Percentiles rank a stretch among this genome's conserved stretches.
Evolutionary conservation across 768 basidiomycete species (phyloP).

Genomic region (Auricularia sp.): DNA sequence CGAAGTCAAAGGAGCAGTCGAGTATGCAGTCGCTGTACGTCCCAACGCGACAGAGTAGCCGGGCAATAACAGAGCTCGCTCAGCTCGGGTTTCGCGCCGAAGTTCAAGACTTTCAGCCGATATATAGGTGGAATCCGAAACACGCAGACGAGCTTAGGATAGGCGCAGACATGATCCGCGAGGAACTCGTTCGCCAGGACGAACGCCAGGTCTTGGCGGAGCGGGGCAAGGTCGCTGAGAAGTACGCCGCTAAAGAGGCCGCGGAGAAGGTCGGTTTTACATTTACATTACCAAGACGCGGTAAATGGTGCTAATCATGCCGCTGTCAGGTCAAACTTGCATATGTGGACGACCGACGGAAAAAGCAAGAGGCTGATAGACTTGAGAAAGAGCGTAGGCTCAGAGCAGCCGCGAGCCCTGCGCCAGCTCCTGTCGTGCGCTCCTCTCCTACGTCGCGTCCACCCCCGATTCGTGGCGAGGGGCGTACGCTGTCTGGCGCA

Average conservation of each 20-base stretch:
- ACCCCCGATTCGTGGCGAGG: background rate
- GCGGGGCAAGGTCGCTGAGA: conserved; percentile 45
- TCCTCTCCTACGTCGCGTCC: background rate
- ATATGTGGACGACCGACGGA: conserved; percentile 68
- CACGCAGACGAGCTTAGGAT: conserved; percentile 46
- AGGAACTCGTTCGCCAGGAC: conserved; percentile 47
- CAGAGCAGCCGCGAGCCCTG: conserved; percentile 20
- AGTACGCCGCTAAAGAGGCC: conserved; percentile 43
- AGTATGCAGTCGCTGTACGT: conserved; percentile 71
- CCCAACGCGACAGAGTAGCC: background rate
- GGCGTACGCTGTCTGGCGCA: background rate
- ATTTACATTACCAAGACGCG: background rate
- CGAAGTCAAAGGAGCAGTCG: conserved; percentile 60
- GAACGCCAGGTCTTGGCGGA: conserved; percentile 38
- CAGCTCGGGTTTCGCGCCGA: conserved; percentile 73
- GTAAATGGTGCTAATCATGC: background rate
- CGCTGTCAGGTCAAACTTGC: conserved; percentile 60
- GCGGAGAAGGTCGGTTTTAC: conserved; percentile 42
- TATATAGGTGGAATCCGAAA: conserved; percentile 51
- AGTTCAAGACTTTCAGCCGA: conserved; percentile 63
- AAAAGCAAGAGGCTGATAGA: conserved; percentile 43
- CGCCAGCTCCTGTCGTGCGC: background rate
- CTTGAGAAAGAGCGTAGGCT: conserved; percentile 47
- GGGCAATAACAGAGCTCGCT: background rate
- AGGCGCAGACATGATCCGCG: conserved; percentile 57